These are phyloP conservation scores for Alnus glutinosa DNA, from an alignment of 306 rosid species.

Conservation along the genomic window DNA sequence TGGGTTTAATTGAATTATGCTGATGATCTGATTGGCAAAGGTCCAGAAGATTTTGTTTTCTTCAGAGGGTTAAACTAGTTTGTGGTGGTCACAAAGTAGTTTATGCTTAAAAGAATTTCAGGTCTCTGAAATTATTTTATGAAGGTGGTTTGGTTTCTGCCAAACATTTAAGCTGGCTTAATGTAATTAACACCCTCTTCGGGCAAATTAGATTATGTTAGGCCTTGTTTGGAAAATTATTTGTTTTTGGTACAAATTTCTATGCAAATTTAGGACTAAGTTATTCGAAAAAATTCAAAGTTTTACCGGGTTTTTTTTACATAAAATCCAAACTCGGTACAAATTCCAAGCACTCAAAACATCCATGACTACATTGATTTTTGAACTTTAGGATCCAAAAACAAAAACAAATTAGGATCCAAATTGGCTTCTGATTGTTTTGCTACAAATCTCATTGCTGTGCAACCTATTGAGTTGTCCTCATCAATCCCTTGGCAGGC, in stretches of 20 bases:
- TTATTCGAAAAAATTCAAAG: too few relatives aligned
- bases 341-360: too few relatives aligned
- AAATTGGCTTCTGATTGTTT: too few relatives aligned
- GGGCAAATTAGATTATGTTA: neutral
- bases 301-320: too few relatives aligned
- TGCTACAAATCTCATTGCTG: neutral
- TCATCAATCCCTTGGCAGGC: slow-evolving; percentile 41
- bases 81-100: neutral
- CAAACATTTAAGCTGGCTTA: neutral
- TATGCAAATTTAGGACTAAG: too few relatives aligned
- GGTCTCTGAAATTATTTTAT: neutral
- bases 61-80: neutral
- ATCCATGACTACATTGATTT: too few relatives aligned
- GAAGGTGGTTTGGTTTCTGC: neutral
- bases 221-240: too few relatives aligned
- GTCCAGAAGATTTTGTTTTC: neutral
- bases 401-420: too few relatives aligned
- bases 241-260: too few relatives aligned
- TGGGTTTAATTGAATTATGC: neutral
- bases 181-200: neutral
- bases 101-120: neutral
- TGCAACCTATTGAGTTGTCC: neutral
- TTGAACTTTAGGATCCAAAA: too few relatives aligned
- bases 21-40: neutral
- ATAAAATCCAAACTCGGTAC: too few relatives aligned